Percentiles rank a stretch among this genome's conserved stretches.
Evolutionary conservation across 495 filamentous ascomycete genomes (phyloP).

Genomic region (Aspergillus funiculosus): DNA sequence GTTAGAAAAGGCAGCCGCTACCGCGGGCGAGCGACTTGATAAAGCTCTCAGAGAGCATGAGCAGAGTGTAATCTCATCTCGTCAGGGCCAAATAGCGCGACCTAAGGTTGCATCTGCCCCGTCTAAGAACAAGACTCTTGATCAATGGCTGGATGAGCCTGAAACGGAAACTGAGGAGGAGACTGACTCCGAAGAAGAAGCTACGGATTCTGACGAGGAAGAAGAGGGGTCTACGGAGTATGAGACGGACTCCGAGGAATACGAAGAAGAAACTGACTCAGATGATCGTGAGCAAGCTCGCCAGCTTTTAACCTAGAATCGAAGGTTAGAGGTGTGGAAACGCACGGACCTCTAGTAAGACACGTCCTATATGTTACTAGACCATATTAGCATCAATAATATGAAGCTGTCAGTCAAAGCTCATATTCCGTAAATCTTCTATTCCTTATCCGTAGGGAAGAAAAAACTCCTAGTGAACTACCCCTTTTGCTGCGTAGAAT

Average conservation of each 20-base stretch:
- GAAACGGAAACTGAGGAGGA: conserved; percentile 45
- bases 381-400: neutral
- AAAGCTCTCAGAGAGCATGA: conserved; percentile 43
- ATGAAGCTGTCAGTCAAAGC: too few species aligned
- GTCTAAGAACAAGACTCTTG: conserved; percentile 61
- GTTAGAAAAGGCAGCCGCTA: conserved; percentile 31
- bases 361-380: conserved; percentile 1
- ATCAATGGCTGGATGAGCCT: conserved; percentile 74
- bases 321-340: neutral
- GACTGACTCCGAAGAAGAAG: conserved; percentile 34
- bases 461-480: neutral
- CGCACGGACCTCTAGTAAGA: neutral
- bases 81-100: conserved; percentile 17
- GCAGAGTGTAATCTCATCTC: conserved; percentile 19
- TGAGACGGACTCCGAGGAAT: conserved; percentile 12
- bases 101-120: conserved; percentile 10
- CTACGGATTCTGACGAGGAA: conserved; percentile 9
- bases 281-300: conserved; percentile 16
- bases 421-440: too few species aligned
- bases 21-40: conserved; percentile 63
- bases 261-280: conserved; percentile 20
- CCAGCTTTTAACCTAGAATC: conserved; percentile 13
- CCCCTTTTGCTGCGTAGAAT: neutral
- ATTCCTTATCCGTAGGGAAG: neutral
- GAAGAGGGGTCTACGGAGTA: too few species aligned